A percentile compares a stretch with the other conserved stretches of the same genome.
Evolutionary conservation across 208 protist species (phyloP).

Genomic region (Leishmania tarentolae): DNA sequence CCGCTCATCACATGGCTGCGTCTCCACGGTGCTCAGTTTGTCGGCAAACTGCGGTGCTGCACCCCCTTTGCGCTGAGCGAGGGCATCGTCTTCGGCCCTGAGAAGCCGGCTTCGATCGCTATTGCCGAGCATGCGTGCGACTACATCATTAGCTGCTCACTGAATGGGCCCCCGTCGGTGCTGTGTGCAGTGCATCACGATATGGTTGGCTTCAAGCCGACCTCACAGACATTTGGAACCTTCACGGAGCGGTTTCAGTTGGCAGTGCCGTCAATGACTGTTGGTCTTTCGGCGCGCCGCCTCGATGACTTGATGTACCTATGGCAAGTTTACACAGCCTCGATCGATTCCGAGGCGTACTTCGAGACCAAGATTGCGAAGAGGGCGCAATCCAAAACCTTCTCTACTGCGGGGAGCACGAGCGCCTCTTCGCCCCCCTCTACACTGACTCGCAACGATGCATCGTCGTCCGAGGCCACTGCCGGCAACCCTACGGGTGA

Average conservation of each 20-base stretch:
- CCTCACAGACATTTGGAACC: slow-evolving; percentile 83
- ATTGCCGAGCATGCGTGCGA: slow-evolving; percentile 64
- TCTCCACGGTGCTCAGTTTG: slow-evolving; percentile 69
- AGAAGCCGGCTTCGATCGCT: slow-evolving; percentile 55
- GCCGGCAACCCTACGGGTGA: not conserved
- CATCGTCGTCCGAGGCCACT: not conserved
- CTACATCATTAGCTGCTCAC: slow-evolving; percentile 76
- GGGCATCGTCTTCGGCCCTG: slow-evolving; percentile 53
- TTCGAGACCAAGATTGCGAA: slow-evolving; percentile 30
- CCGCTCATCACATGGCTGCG: slow-evolving; percentile 85
- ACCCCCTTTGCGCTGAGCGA: slow-evolving; percentile 76
- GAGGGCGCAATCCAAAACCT: not conserved
- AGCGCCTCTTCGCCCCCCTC: not conserved
- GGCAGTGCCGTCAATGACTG: slow-evolving; percentile 70
- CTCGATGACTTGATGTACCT: slow-evolving; percentile 86
- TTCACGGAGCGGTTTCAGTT: slow-evolving; percentile 74
- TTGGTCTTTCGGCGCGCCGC: slow-evolving; percentile 71
- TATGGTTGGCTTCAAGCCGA: slow-evolving; percentile 88
- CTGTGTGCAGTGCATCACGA: slow-evolving; percentile 65
- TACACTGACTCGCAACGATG: not conserved
- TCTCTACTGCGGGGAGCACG: not conserved
- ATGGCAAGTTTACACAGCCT: slow-evolving; percentile 85
- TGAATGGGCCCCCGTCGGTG: slow-evolving; percentile 68
- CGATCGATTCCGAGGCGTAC: slow-evolving; percentile 60
- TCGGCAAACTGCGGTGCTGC: slow-evolving; percentile 74